Conservation (phyloP, 352 stramenopile species). For the Phytophthora ohioensis region DNA sequence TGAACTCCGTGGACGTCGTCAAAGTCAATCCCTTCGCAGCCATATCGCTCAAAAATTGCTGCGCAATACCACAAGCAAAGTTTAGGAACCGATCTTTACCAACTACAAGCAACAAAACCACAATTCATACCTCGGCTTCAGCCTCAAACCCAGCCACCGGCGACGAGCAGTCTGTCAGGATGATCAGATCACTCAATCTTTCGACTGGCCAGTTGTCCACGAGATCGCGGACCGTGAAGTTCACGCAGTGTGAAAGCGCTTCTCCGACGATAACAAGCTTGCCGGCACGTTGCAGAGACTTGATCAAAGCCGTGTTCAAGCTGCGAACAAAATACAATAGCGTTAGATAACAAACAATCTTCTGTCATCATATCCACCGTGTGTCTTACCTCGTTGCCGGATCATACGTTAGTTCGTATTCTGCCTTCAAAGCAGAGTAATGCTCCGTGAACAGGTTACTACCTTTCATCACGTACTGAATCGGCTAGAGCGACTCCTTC, state of each 20-base stretch:
- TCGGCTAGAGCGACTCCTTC: conserved; percentile 54
- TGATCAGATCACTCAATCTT: conserved; percentile 57
- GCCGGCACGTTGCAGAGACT: conserved; percentile 73
- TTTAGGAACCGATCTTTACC: no score
- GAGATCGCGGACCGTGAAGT: conserved; percentile 95
- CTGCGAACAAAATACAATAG: conserved; percentile 8
- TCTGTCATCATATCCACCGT: neutral
- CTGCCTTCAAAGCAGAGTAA: conserved; percentile 93
- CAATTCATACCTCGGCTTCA: conserved; percentile 44
- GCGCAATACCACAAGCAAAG: no score
- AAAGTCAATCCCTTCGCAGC: no score
- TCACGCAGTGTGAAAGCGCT: conserved; percentile 96
- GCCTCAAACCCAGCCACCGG: conserved; percentile 70
- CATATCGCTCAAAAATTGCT: no score
- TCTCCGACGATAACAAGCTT: conserved; percentile 93
- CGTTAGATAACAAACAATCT: neutral
- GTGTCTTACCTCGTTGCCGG: conserved; percentile 50
- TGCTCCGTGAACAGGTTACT: conserved; percentile 95
- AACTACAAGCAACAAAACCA: neutral
- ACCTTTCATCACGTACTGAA: conserved; percentile 93
- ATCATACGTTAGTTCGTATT: conserved; percentile 86
- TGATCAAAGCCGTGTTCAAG: conserved; percentile 88
- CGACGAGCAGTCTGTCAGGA: conserved; percentile 74
- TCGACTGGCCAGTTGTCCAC: conserved; percentile 80
- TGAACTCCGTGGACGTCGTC: no score